Evolutionary conservation across 2,329 filamentous ascomycete species (phyloP), one percentile per base, ranked within the genome.

Genomic region (Bipolaris oryzae): DNA sequence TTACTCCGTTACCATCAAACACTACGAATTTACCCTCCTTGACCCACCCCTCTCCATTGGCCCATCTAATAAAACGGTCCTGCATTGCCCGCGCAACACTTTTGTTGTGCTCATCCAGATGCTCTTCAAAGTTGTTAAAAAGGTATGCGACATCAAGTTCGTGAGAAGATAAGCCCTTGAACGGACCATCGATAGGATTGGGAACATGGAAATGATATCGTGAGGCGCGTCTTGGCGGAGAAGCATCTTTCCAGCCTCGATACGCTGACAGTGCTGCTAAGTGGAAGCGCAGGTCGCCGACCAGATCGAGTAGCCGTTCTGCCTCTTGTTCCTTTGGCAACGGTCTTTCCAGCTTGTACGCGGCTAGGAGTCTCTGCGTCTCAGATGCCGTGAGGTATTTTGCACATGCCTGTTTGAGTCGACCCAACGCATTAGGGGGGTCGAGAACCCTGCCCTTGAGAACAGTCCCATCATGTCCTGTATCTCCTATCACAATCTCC

Each of bases 211-310:
- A 74, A 47, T 73, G 67, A 35, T 73, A 74, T 20, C 64, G 49
- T 11, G 52, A 62, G 11, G 62, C 47, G 15, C 21, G 37, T 20
- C 42, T 56, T 16, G 56, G 33, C 5, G 57, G 54, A 1, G 39
- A 37, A 13, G 51, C 34, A 1, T 55, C 43, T 57, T 57, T 65
- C 71, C 71, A 74, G 2, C 67, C 71, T 34, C 66, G 51, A 5
- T 79, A 76, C 7, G 77, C 74, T 9, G 73, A 62, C 2, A 79
- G 53, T 0, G 74, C 72, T 1, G 81, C 76, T 1, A 79, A 73
- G 57, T 79, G 76, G 68, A 81, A 83, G 5, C 71, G 68, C 23
- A 83, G 74, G 51, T 84, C 82, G 23, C 76, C 79, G 9, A 68
- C 68, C 25, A 81, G 77, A 15, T 75, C 63, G 3, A 66, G 61